Base-by-base conservation (phyloP, 2,329 filamentous ascomycete genomes). In the Ophiostoma triangulosporum region DNA sequence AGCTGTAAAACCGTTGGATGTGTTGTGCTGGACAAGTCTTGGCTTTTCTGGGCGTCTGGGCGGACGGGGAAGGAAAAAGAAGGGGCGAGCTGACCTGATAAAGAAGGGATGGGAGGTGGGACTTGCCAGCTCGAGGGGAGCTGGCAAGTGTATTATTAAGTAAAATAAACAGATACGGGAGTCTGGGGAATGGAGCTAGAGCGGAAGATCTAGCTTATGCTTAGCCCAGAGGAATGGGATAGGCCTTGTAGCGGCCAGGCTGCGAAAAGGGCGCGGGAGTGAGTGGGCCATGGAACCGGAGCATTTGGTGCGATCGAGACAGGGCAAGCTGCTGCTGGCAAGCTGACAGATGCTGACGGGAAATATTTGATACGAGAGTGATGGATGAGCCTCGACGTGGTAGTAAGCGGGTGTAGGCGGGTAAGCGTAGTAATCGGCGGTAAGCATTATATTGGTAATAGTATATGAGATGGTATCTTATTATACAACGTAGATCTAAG, bases 1-100 rank as follows among this genome's bases (percentile, higher is more conserved):
- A 48, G 56, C 50, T 33, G 50, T 40, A 29, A 31, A 38, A 24
- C 48, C 29, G 45, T 29, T 27, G 32, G 6, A 38, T 29, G 45
- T 17, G 40, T 35, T 51, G 51, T 54, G 48, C 54, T 53, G 33
- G 40, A 46, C 22, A 31, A 46, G 53, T 51, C 53, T 57, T 54
- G 56, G 52, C 53, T 54, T 52, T 53, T 53, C 38, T 32, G 32
- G 50, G 45, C 27, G 49, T 53, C 38, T 32, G 32, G 50, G 45
- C 27, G 49, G 36, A 43, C 48, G 32, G 51, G 48, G 38, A 35
- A 53, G 33, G 50, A 48, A 48, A 54, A 48, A 51, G 51, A 53
- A 48, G 51, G 51, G 48, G 54, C 45, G 54, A 36, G 50, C 29
- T 38, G 46, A 22, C 31, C 38, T 51, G 26, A 32, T 38, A 50